Evolutionary conservation across 495 filamentous ascomycete genomes (phyloP).

Genomic region (Annulohypoxylon moriforme): DNA sequence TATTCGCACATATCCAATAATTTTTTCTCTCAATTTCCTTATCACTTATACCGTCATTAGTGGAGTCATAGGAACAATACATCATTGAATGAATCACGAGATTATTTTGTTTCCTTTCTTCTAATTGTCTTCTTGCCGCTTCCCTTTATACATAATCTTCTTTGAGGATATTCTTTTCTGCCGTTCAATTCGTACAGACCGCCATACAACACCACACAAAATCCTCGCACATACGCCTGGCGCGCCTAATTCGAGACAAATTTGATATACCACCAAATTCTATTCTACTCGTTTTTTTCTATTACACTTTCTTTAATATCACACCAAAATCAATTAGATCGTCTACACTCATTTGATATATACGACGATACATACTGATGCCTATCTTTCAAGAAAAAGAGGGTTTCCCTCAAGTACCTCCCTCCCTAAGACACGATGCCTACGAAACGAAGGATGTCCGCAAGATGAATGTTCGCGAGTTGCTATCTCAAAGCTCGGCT

Average conservation of each 20-base stretch:
- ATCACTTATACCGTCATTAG: conserved; percentile 24
- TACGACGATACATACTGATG: conserved; percentile 22
- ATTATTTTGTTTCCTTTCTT: conserved; percentile 1
- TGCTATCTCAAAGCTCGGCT: conserved; percentile 41
- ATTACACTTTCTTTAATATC: conserved; percentile 1
- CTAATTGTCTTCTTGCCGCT: conserved; percentile 10
- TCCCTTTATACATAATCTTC: conserved; percentile 32
- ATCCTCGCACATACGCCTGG: conserved; percentile 19
- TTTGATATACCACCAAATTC: conserved; percentile 9
- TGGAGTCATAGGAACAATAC: conserved; percentile 34
- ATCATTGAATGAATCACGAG: conserved; percentile 38
- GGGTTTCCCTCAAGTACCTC: conserved; percentile 45
- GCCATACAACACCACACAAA: conserved; percentile 21
- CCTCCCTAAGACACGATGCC: conserved; percentile 40
- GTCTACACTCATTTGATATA: conserved; percentile 6
- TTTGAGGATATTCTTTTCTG: conserved; percentile 30
- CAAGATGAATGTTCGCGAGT: conserved; percentile 40
- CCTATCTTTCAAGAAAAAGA: conserved; percentile 43
- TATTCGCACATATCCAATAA: conserved; percentile 14
- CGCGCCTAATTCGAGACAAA: conserved; percentile 10
- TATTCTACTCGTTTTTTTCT: conserved; percentile 2
- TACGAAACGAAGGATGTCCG: conserved; percentile 41
- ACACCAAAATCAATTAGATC: neutral
- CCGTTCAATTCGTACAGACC: neutral
- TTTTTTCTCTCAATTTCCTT: conserved; percentile 20